phyloP scores from a whole-genome alignment of 305 asterid genomes.

The Fraxinus xanthoxyloides region DNA sequence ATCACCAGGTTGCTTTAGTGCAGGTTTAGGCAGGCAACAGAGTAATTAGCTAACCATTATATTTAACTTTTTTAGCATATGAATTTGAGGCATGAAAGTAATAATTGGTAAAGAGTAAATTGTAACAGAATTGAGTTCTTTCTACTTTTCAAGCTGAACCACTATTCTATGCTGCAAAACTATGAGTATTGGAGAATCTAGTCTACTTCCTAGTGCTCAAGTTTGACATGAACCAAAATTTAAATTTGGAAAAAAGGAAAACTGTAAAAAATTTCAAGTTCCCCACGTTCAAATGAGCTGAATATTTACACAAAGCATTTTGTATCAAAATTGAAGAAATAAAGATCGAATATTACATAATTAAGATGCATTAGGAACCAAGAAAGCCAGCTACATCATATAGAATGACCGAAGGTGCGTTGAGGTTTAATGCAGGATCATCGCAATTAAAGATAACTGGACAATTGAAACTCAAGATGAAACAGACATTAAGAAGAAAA shows the following conservation, averaged over 20 bases:
- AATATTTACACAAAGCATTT: neutral
- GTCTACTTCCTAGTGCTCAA: neutral
- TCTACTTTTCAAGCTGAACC: conserved; percentile 2
- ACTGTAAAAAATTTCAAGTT: neutral
- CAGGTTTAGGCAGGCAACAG: conserved; percentile 17
- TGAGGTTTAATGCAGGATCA: neutral
- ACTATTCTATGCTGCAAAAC: conserved; percentile 3
- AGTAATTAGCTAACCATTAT: conserved; percentile 8
- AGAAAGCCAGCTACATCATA: neutral
- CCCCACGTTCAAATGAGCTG: neutral
- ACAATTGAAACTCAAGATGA: neutral
- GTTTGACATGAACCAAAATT: neutral
- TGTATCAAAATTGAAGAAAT: neutral
- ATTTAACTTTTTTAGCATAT: neutral
- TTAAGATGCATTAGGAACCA: neutral
- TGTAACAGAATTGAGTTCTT: conserved; percentile 6
- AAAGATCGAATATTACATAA: neutral
- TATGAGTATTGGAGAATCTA: neutral
- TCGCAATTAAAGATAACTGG: neutral
- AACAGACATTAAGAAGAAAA: neutral
- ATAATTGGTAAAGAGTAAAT: neutral
- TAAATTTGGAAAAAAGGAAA: neutral
- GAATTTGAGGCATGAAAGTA: neutral
- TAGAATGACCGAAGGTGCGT: neutral
- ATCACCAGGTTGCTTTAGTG: conserved; percentile 26